phyloP scores from a whole-genome alignment of 2,329 filamentous ascomycete genomes.

The Cladosporium sp. region DNA sequence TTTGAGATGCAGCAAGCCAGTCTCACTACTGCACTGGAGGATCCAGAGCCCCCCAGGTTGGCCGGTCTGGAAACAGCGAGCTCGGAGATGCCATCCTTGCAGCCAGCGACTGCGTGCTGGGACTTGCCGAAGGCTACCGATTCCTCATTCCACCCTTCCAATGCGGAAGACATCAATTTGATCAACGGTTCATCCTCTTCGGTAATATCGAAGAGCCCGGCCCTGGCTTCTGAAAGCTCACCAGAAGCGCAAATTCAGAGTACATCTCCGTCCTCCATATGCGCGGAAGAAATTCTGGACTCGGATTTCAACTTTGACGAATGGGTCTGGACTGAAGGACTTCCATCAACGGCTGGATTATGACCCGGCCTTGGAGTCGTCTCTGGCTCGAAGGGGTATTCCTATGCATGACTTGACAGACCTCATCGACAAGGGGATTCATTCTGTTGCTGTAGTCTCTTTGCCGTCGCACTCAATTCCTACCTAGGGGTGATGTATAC shows the following conservation, averaged over 20 bases:
- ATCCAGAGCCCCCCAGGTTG: background rate
- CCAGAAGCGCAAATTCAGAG: background rate
- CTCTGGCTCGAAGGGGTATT: too few relatives aligned
- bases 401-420: too few relatives aligned
- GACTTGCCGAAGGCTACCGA: background rate
- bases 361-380: too few relatives aligned
- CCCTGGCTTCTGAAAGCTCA: too few relatives aligned
- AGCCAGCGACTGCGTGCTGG: background rate
- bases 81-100: background rate
- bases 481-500: too few relatives aligned
- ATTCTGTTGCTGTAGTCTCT: too few relatives aligned
- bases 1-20: background rate
- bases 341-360: background rate
- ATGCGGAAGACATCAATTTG: too few relatives aligned
- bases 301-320: background rate
- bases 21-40: background rate
- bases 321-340: constrained; percentile 3
- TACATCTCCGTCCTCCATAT: background rate
- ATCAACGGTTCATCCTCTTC: too few relatives aligned
- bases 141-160: too few relatives aligned
- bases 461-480: too few relatives aligned
- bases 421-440: too few relatives aligned
- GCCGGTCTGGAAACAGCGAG: background rate
- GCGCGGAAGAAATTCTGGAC: background rate
- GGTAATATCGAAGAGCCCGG: background rate